Evolutionary conservation across 257 asterid genomes (phyloP), one percentile per base, ranked within the genome.

Genomic region (Eucommia ulmoides): DNA sequence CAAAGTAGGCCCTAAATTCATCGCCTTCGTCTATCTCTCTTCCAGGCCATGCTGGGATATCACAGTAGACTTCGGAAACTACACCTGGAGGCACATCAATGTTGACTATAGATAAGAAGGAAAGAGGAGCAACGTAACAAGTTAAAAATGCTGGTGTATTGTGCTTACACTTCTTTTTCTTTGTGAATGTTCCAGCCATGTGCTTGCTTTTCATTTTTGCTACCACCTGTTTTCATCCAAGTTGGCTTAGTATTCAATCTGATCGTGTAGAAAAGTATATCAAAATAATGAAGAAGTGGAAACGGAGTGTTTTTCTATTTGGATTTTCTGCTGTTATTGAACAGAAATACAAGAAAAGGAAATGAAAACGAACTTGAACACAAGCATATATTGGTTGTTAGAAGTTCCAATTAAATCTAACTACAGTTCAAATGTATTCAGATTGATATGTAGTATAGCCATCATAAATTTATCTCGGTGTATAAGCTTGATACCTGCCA

Each of bases 121-220:
- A 2, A 11, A 23, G 45, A 19, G 23, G 56, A 26, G 20, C 24
- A 33, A 46, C 38, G 44, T 38, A 61, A 45, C 3, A 52, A 11
- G 54, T 60, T 44, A 26, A 19, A 22, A 41, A 22, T 45, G 21
- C 2, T 24, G 14, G 56, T 24, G 11, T 62, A 24, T 17, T 58
- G 23, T 41, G n/a, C 81, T 41, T 71, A 82, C 96, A 75, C 69
- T 82, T 80, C 92, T 80, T 85, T 60, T 85, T 86, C 96, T 86
- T 86, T 22, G 94, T 86, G 72, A 86, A 86, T 57, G 96, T 82
- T 57, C 94, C 93, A 59, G 76, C 96, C 66, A 86, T 82, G 57
- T 82, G 73, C 72, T 80, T 86, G 88, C 96, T 86, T 62, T 86
- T 86, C 92, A 80, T 53, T 63, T 86, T 82, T 15, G 73, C 83